Conservation (phyloP, 257 asterid species). For the Primulina eburnea region DNA sequence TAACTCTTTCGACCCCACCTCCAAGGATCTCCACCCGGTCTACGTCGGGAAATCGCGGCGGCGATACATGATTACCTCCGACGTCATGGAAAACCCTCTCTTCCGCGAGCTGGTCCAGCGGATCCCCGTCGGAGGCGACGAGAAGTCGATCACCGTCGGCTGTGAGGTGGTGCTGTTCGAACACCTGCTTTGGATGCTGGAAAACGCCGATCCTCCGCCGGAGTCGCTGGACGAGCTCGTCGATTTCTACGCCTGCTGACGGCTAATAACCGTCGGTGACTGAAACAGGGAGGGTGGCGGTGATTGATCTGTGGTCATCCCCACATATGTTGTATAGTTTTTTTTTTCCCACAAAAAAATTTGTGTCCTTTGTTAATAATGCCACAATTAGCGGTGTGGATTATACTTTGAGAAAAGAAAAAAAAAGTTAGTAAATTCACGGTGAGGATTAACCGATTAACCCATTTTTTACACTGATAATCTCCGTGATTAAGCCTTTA, state of each 20-base stretch:
- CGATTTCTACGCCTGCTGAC: constrained; percentile 67
- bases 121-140: constrained; percentile 24
- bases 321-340: constrained; percentile 39
- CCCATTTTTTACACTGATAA: background rate
- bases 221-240: constrained; percentile 76
- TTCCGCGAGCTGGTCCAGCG: constrained; percentile 76
- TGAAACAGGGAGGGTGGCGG: constrained; percentile 1
- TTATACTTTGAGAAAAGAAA: background rate
- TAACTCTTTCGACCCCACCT: constrained; percentile 18
- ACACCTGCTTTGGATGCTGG: constrained; percentile 83
- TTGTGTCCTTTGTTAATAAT: too few species aligned
- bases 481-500: background rate
- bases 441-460: background rate
- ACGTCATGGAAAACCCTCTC: constrained; percentile 72
- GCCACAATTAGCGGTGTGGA: background rate
- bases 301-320: constrained; percentile 33
- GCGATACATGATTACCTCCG: constrained; percentile 69
- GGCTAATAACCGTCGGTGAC: constrained; percentile 21
- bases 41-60: constrained; percentile 94
- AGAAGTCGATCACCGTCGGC: constrained; percentile 47
- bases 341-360: too few species aligned
- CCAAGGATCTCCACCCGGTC: constrained; percentile 55
- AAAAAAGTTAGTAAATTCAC: background rate
- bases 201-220: constrained; percentile 84
- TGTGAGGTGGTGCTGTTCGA: constrained; percentile 94